Conservation (phyloP, 2,329 filamentous ascomycete genomes). For the Elsinoe perseae region DNA sequence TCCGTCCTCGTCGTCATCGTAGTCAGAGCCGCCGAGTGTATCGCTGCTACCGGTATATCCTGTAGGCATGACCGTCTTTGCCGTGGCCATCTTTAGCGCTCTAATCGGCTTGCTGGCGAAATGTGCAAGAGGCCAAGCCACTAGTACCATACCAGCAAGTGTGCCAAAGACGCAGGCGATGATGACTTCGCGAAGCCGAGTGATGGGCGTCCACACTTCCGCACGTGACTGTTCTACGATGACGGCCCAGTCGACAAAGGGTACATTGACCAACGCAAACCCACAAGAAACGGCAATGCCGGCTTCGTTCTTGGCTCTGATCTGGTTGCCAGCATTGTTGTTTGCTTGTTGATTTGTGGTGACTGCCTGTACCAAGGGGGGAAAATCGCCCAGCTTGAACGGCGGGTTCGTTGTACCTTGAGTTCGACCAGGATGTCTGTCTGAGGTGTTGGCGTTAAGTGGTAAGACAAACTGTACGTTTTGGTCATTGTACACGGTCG, state of each 20-base stretch:
- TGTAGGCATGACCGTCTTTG: slow-evolving; percentile 61
- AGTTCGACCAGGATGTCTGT: slow-evolving; percentile 25
- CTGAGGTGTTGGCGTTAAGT: slow-evolving; percentile 22
- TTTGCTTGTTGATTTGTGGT: slow-evolving; percentile 41
- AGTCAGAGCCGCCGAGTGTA: slow-evolving; percentile 28
- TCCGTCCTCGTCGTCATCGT: slow-evolving; percentile 26
- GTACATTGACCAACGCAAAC: slow-evolving; percentile 60
- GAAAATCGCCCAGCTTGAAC: slow-evolving; percentile 56
- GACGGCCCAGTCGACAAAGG: slow-evolving; percentile 72
- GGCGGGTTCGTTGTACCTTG: slow-evolving; percentile 37
- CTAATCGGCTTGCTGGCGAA: slow-evolving; percentile 73
- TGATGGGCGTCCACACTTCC: slow-evolving; percentile 71
- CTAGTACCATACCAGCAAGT: slow-evolving; percentile 58
- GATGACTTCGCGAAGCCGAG: slow-evolving; percentile 68
- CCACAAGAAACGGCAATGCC: slow-evolving; percentile 66
- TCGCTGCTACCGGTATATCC: slow-evolving; percentile 41
- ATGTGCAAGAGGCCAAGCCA: slow-evolving; percentile 73
- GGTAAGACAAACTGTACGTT: slow-evolving; percentile 27
- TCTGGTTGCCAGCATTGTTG: slow-evolving; percentile 61
- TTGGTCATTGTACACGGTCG: slow-evolving; percentile 8
- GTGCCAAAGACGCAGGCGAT: slow-evolving; percentile 81
- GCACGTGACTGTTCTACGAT: slow-evolving; percentile 65
- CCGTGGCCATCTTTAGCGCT: slow-evolving; percentile 65
- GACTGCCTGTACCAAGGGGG: slow-evolving; percentile 55
- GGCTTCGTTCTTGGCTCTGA: slow-evolving; percentile 68